A percentile compares a stretch with the other conserved stretches of the same genome.
Evolutionary conservation across 768 basidiomycete species (phyloP).

Genomic region (Suillus weaverae): DNA sequence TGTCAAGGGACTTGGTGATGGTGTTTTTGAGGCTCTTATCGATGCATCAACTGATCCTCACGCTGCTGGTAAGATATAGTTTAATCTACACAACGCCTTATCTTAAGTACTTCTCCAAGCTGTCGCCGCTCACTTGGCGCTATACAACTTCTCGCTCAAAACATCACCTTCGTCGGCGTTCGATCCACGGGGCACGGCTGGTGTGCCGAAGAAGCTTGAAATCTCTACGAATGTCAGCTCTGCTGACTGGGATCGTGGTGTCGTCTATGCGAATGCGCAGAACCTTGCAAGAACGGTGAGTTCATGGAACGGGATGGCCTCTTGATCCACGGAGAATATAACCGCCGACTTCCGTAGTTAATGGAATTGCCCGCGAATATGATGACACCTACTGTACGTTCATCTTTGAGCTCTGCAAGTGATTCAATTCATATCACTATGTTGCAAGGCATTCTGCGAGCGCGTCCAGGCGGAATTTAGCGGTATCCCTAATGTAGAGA

Average conservation of each 20-base stretch:
- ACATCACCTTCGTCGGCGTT: constrained; percentile 67
- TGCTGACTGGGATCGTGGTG: constrained; percentile 69
- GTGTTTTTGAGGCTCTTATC: constrained; percentile 59
- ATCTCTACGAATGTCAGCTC: constrained; percentile 49
- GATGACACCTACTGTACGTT: constrained; percentile 74
- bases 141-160: constrained; percentile 78
- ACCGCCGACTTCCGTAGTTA: constrained; percentile 45
- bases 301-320: neutral
- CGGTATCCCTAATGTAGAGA: constrained; percentile 64
- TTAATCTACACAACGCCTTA: neutral
- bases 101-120: constrained; percentile 40
- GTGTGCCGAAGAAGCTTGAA: constrained; percentile 49
- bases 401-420: neutral
- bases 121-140: constrained; percentile 73
- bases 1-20: constrained; percentile 57
- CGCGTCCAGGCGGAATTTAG: constrained; percentile 67
- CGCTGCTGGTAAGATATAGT: constrained; percentile 57
- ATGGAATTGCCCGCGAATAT: constrained; percentile 87
- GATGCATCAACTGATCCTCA: constrained; percentile 72
- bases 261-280: constrained; percentile 73
- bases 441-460: constrained; percentile 61
- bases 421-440: neutral
- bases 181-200: constrained; percentile 57
- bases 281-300: constrained; percentile 77
- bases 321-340: neutral